These are phyloP conservation scores for Chernovozyma sophiae-reginae DNA, from an alignment of 1,139 yeast species.

Conservation along the genomic window DNA sequence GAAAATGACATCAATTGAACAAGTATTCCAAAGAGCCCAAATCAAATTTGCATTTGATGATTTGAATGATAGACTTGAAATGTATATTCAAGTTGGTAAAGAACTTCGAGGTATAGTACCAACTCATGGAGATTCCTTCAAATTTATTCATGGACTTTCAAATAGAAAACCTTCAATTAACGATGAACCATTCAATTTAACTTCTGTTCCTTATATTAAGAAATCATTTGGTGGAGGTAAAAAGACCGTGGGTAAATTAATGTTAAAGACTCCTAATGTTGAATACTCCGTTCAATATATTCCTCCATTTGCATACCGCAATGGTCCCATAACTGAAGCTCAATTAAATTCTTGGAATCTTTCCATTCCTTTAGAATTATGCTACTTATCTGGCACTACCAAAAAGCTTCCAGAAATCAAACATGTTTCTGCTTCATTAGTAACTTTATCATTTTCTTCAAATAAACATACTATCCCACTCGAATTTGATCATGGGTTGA, in stretches of 20 bases:
- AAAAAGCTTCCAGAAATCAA: conserved; percentile 4
- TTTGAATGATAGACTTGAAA: conserved; percentile 1
- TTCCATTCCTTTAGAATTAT: conserved; percentile 25
- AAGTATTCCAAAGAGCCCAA: conserved; percentile 2
- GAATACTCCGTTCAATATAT: conserved; percentile 1
- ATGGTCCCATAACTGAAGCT: not conserved
- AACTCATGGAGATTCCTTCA: conserved; percentile 7
- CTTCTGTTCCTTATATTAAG: not conserved
- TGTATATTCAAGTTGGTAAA: not conserved
- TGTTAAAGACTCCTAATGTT: conserved; percentile 6
- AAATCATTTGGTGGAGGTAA: not conserved
- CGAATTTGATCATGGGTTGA: conserved; percentile 6
- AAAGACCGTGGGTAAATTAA: conserved; percentile 11
- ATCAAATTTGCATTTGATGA: conserved; percentile 3
- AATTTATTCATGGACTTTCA: conserved; percentile 13
- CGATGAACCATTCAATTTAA: not conserved
- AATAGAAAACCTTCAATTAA: not conserved
- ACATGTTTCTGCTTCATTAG: not conserved
- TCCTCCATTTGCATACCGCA: not conserved
- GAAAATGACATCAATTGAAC: not conserved
- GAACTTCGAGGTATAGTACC: conserved; percentile 9
- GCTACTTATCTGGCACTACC: conserved; percentile 10
- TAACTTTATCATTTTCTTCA: conserved; percentile 2
- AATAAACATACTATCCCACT: conserved; percentile 2
- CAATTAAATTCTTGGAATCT: conserved; percentile 24